A percentile compares a stretch with the other conserved stretches of the same genome.
These are phyloP conservation scores for Suillus plorans DNA, from an alignment of 768 basidiomycete species.

Conservation along the genomic window DNA sequence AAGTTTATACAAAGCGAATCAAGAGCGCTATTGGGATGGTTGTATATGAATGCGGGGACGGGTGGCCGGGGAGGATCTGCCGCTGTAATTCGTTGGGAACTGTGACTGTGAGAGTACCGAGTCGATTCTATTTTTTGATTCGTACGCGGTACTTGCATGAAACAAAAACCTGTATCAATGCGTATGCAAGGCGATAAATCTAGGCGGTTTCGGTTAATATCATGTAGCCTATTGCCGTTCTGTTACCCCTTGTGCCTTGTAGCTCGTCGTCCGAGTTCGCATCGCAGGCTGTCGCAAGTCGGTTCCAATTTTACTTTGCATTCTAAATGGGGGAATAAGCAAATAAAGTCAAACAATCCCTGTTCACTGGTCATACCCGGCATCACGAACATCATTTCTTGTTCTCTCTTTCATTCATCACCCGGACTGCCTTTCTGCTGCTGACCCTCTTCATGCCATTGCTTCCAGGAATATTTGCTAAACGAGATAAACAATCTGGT, in stretches of 20 bases:
- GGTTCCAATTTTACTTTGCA: not conserved
- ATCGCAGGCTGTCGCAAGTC: not conserved
- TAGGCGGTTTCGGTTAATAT: not conserved
- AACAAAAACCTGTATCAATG: not conserved
- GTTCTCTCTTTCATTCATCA: constrained; percentile 10
- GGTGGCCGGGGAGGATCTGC: not conserved
- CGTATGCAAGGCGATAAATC: not conserved
- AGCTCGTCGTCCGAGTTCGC: not conserved
- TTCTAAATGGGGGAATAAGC: not conserved
- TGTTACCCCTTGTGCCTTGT: not conserved
- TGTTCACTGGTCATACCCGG: not conserved
- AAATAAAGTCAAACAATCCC: not conserved
- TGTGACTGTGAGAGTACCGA: not conserved
- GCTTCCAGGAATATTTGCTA: constrained; percentile 29
- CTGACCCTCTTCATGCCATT: constrained; percentile 25
- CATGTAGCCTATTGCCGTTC: not conserved
- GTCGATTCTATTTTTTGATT: not conserved
- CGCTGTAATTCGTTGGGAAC: not conserved
- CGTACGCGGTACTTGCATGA: not conserved
- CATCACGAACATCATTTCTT: constrained; percentile 13
- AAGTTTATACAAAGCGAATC: not conserved
- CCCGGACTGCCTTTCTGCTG: constrained; percentile 9
- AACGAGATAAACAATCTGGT: constrained; percentile 17
- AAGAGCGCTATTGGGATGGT: not conserved
- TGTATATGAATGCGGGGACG: not conserved